phyloP scores from a whole-genome alignment of 2,329 filamentous ascomycete species.

The Pseudodiploospora longispora region DNA sequence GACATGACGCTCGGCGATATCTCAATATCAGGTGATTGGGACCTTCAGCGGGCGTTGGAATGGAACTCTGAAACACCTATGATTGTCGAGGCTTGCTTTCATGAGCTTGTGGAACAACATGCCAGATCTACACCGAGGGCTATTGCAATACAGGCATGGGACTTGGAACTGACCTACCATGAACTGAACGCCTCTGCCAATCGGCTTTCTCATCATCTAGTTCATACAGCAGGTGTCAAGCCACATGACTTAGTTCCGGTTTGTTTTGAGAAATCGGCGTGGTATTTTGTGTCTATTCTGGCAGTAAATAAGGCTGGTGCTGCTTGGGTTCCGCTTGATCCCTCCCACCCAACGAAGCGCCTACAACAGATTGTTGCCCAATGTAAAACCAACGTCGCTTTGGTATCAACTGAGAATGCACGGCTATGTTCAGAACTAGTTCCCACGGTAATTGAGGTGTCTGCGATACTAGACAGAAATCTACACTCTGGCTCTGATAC shows the following conservation, averaged over 20 bases:
- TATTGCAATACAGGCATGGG: conserved; percentile 9
- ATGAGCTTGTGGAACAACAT: conserved; percentile 1
- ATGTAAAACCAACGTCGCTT: too few relatives aligned
- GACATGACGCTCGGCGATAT: neutral
- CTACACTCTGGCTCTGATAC: too few relatives aligned
- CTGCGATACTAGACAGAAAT: too few relatives aligned
- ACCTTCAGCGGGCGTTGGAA: conserved; percentile 2
- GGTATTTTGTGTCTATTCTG: conserved; percentile 12
- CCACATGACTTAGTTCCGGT: conserved; percentile 9
- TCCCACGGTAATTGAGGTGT: too few relatives aligned
- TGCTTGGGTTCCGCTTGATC: conserved; percentile 12
- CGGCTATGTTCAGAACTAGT: too few relatives aligned
- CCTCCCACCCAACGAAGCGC: neutral
- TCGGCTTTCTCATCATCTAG: conserved; percentile 5
- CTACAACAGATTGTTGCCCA: too few relatives aligned
- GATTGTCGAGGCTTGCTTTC: conserved; percentile 3
- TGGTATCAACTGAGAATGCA: too few relatives aligned
- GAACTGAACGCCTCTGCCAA: conserved; percentile 2
- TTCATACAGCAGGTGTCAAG: conserved; percentile 3
- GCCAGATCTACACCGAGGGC: neutral
- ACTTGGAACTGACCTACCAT: conserved; percentile 6
- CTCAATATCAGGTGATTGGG: conserved; percentile 2
- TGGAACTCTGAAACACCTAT: neutral
- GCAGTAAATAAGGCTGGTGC: conserved; percentile 12
- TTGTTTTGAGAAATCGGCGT: conserved; percentile 12